phyloP scores from a whole-genome alignment of 2,329 filamentous ascomycete genomes.

The Aspergillus novoparasiticus region DNA sequence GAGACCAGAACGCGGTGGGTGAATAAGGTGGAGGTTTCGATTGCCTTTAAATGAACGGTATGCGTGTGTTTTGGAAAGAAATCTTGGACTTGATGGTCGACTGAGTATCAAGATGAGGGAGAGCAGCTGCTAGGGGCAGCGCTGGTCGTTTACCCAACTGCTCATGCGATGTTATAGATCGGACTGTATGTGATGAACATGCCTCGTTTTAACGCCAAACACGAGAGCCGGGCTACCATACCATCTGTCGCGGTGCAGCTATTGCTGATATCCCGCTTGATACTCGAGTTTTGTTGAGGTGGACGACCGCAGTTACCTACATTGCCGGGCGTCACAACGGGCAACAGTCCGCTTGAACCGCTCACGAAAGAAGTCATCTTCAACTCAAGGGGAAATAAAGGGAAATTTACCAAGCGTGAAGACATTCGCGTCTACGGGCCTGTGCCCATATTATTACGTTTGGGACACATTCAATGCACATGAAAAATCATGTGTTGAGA shows the following conservation, averaged over 20 bases:
- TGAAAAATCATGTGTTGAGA: neutral
- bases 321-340: neutral
- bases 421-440: neutral
- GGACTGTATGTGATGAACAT: neutral
- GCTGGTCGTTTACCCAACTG: neutral
- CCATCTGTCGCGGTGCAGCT: neutral
- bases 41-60: constrained; percentile 42
- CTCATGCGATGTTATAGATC: neutral
- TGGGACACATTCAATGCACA: neutral
- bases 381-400: neutral
- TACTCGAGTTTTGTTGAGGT: neutral
- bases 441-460: neutral
- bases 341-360: neutral
- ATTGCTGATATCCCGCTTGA: too few relatives aligned
- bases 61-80: neutral
- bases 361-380: neutral
- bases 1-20: constrained; percentile 50
- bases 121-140: neutral
- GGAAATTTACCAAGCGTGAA: neutral
- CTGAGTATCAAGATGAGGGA: neutral
- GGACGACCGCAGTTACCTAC: neutral
- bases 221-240: neutral
- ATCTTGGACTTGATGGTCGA: neutral
- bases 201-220: neutral
- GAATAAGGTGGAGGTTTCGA: constrained; percentile 50